Evolutionary conservation across 345 rosid genomes (phyloP), one percentile per base, ranked within the genome.

Genomic region (Psidium friedrichsthalianum): DNA sequence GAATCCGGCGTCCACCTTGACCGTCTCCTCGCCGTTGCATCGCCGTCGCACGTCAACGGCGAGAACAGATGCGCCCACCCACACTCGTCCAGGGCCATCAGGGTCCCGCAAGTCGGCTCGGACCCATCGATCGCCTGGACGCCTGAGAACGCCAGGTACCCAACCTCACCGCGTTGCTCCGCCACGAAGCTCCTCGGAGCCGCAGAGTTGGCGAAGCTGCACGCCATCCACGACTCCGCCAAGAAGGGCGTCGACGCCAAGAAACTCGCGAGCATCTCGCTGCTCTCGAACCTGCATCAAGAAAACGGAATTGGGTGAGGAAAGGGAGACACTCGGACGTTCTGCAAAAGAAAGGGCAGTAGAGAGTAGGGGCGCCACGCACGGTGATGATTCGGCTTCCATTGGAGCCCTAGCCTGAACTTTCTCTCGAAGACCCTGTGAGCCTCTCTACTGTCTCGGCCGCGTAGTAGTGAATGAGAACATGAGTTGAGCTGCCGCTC

Each of bases 221-320:
- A 95, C 3, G 90, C 83, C 36, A 85, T 84, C 98, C 98, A 97
- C 20, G 98, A 88, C 27, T 91, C 90, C 29, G 89, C 64, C 11
- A 93, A 85, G 81, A 97, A 14, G 0, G 93, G 91, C 20, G 95
- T 95, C 11, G 98, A 92, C 21, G 92, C 91, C 74, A 97, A 27
- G 85, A 92, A 90, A 40, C 52, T 87, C 14, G 98, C 98, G 83
- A 91, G 90, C 88, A 93, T 86, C 94, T 95, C 99, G 87, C 98
- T 94, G 81, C 92, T 92, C 90, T 95, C 99, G 85, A 95, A 94
- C 85, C 95, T 89, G 88, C 74, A 56, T 29, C 44, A 82, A 27
- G 29, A 12, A 5, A 52, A 51, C 22, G 27, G 59, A 32, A 27
- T 14, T 1, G 11, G 42, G 57, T 22, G 3, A 32, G 84, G 29